Base-by-base conservation (phyloP, 2,329 filamentous ascomycete genomes). In the Verticillium zaregamsianum region DNA sequence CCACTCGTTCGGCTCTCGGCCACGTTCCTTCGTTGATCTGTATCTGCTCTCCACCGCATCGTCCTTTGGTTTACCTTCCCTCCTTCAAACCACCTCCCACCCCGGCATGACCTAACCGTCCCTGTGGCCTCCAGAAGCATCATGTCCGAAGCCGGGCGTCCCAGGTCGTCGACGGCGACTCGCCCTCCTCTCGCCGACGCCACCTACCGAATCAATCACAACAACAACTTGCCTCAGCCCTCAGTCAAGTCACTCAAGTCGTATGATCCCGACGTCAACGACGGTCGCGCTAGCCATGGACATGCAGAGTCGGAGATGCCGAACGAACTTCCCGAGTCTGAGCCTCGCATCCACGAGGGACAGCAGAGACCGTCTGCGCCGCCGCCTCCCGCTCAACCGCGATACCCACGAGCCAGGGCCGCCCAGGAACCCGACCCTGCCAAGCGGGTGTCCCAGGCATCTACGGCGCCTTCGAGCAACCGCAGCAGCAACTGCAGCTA, bases 121-220 rank as follows among this genome's bases (percentile, higher is more conserved):
- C 8, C 28, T 33, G 15, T n/a, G n/a, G 17, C 11, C 11, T 35
- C 15, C 31, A 33, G 49, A 28, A 28, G 3, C 37, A 61, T 61
- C 35, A 66, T 66, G 64, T 65, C 63, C 52, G 64, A 66, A 59
- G 40, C 59, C 54, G 55, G 52, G 45, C 61, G 61, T 28, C 55
- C 37, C 59, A 61, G 58, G 60, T 59, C 61, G 8, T 57, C 56
- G 23, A 55, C 59, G 33, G 59, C 64, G 63, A 9, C 20, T 52
- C 77, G 77, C 61, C 68, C 73, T 59, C 82, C 82, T 54, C 72
- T 84, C 55, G 75, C 74, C 37, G 82, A 84, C 69, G 79, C 80
- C 25, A 77, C 76, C 31, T 74, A 79, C 64, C 77, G 81, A 65
- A 72, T 80, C 66, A 84, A 83, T 5, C 28, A 28, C 67, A 76